A percentile compares a stretch with the other conserved stretches of the same genome.
Conservation (phyloP, 306 rosid genomes). For the Luffa acutangula region DNA sequence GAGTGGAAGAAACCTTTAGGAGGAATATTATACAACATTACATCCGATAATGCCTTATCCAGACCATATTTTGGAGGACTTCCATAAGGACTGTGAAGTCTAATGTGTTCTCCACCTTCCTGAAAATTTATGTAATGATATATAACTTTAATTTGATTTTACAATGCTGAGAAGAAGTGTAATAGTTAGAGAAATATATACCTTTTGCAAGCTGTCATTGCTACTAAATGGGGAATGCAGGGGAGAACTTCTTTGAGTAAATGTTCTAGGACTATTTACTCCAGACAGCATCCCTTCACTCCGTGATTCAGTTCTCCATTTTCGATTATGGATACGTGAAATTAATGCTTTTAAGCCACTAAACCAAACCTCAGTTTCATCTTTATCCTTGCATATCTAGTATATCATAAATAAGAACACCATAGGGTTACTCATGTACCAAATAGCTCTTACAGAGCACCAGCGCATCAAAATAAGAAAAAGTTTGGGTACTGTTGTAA, state of each 20-base stretch:
- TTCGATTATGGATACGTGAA: conserved; percentile 70
- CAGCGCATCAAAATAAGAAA: conserved; percentile 1
- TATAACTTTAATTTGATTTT: conserved; percentile 11
- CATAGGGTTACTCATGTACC: conserved; percentile 13
- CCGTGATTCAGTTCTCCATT: conserved; percentile 98
- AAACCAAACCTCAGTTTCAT: conserved; percentile 99
- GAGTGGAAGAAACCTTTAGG: conserved; percentile 87
- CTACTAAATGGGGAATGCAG: conserved; percentile 89
- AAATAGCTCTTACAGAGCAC: neutral
- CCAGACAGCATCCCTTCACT: conserved; percentile 95
- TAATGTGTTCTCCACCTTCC: conserved; percentile 86
- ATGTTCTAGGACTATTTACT: conserved; percentile 95
- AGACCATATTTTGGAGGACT: conserved; percentile 92
- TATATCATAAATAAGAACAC: conserved; percentile 22
- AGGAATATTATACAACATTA: conserved; percentile 65
- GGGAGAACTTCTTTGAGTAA: conserved; percentile 93
- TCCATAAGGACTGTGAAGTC: conserved; percentile 89
- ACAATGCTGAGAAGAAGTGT: conserved; percentile 9
- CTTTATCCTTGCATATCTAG: conserved; percentile 99
- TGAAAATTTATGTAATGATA: conserved; percentile 28
- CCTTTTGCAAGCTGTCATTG: conserved; percentile 92
- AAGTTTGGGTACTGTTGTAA: neutral
- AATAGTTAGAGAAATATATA: conserved; percentile 20
- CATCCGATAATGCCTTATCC: conserved; percentile 84
- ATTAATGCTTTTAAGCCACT: conserved; percentile 95